These are phyloP conservation scores for Lactifluus rugatus DNA, from an alignment of 768 basidiomycete genomes.

Conservation along the genomic window DNA sequence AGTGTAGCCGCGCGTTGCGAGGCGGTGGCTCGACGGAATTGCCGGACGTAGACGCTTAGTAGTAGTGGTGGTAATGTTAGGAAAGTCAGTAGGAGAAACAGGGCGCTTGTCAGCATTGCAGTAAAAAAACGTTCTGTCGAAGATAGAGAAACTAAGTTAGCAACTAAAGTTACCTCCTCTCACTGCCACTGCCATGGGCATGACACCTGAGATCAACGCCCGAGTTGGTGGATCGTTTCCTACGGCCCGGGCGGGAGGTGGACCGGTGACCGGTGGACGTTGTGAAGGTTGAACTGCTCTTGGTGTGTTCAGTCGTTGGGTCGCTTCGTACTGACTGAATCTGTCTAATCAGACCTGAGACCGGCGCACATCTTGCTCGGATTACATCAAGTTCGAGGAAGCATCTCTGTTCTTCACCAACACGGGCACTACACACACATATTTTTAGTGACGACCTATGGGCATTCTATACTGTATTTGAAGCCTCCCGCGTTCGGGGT, in stretches of 20 bases:
- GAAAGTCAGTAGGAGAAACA: not conserved
- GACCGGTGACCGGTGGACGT: too few relatives aligned
- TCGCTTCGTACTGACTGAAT: not conserved
- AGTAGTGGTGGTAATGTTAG: not conserved
- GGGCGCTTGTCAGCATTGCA: not conserved
- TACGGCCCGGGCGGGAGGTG: not conserved
- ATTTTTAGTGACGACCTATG: not conserved
- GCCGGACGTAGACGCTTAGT: not conserved
- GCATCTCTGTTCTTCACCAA: not conserved
- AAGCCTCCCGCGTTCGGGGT: not conserved
- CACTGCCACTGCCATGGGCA: too few relatives aligned
- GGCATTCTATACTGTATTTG: not conserved
- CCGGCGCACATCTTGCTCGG: not conserved
- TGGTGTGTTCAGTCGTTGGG: not conserved
- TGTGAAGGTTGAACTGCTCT: too few relatives aligned
- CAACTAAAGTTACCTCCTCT: not conserved
- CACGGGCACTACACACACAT: not conserved
- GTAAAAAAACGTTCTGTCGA: not conserved
- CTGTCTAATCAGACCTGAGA: not conserved
- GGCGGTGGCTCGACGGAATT: not conserved
- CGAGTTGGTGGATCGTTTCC: not conserved
- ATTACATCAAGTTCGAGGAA: not conserved
- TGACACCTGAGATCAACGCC: not conserved
- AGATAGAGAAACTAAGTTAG: not conserved
- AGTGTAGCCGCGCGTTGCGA: conserved; percentile 1